Conservation (phyloP, 1,284 basidiomycete species). For the Ceratobasidium sp. region DNA sequence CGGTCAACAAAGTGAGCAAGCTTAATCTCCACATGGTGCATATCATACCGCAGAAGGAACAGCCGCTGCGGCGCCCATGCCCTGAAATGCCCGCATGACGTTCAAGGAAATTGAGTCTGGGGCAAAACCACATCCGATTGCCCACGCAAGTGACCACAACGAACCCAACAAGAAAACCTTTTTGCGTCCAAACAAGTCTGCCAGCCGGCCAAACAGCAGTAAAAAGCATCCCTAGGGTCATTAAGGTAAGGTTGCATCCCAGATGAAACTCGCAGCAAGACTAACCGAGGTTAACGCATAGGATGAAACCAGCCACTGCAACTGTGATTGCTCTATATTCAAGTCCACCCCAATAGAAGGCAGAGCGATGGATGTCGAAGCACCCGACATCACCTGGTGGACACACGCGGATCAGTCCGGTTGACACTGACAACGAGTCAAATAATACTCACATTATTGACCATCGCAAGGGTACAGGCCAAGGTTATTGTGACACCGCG, state of each 20-base stretch:
- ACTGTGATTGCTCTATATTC: slow-evolving; percentile 61
- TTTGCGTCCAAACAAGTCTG: slow-evolving; percentile 79
- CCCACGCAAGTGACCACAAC: slow-evolving; percentile 62
- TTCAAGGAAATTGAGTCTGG: slow-evolving; percentile 63
- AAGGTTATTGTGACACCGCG: slow-evolving; percentile 31
- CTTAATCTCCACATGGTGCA: not conserved
- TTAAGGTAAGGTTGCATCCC: slow-evolving; percentile 43
- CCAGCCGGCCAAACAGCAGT: slow-evolving; percentile 75
- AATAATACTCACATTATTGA: slow-evolving; percentile 27
- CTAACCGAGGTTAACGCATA: slow-evolving; percentile 66
- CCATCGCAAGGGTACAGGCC: slow-evolving; percentile 41
- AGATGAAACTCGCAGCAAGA: slow-evolving; percentile 42
- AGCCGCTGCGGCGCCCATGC: slow-evolving; percentile 74
- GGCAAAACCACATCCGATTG: slow-evolving; percentile 68
- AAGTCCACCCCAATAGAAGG: slow-evolving; percentile 71
- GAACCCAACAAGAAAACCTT: slow-evolving; percentile 70
- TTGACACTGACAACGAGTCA: not conserved
- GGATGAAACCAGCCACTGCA: slow-evolving; percentile 76
- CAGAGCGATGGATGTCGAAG: slow-evolving; percentile 65
- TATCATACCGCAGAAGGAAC: slow-evolving; percentile 74
- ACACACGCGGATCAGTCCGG: not conserved
- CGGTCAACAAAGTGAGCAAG: not conserved
- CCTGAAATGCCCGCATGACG: slow-evolving; percentile 77
- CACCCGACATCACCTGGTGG: slow-evolving; percentile 25
- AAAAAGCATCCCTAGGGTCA: slow-evolving; percentile 74